Conservation (phyloP, 352 stramenopile species). For the Globisporangium apiculatum region DNA sequence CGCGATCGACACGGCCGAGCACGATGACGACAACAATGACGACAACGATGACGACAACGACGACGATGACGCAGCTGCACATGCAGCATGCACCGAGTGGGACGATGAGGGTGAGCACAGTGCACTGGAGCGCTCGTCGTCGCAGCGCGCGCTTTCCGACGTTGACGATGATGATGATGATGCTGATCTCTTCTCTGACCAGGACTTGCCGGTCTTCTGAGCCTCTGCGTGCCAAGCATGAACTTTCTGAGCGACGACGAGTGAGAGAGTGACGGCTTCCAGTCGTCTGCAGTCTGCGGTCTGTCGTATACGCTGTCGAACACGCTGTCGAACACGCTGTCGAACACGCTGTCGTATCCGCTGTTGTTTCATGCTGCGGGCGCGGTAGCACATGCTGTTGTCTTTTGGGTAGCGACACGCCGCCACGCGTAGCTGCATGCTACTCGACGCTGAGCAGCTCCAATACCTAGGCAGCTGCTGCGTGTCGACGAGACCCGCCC, state of each 20-base stretch:
- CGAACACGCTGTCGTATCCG: too few species aligned
- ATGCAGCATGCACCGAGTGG: constrained; percentile 10
- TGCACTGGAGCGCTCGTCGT: constrained; percentile 14
- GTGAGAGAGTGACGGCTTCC: too few species aligned
- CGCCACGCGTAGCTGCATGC: background rate
- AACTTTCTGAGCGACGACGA: too few species aligned
- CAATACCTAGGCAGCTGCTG: background rate
- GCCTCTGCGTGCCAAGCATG: constrained; percentile 1
- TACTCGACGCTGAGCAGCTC: constrained; percentile 1
- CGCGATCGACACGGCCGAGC: constrained; percentile 6
- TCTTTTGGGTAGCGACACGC: background rate
- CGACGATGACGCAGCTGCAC: too few species aligned
- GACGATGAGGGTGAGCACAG: constrained; percentile 11
- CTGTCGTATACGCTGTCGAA: too few species aligned
- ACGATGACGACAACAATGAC: constrained; percentile 1
- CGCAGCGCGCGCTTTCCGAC: constrained; percentile 25
- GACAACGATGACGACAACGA: constrained; percentile 1
- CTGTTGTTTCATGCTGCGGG: too few species aligned
- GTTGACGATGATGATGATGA: constrained; percentile 54
- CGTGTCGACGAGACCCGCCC: constrained; percentile 39
- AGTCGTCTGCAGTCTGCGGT: too few species aligned
- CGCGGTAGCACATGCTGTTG: too few species aligned
- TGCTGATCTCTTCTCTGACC: constrained; percentile 40
- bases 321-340: too few species aligned
- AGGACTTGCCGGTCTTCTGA: constrained; percentile 48